phyloP scores from a whole-genome alignment of 139 green algal genomes.

The Yamagishiella unicocca region DNA sequence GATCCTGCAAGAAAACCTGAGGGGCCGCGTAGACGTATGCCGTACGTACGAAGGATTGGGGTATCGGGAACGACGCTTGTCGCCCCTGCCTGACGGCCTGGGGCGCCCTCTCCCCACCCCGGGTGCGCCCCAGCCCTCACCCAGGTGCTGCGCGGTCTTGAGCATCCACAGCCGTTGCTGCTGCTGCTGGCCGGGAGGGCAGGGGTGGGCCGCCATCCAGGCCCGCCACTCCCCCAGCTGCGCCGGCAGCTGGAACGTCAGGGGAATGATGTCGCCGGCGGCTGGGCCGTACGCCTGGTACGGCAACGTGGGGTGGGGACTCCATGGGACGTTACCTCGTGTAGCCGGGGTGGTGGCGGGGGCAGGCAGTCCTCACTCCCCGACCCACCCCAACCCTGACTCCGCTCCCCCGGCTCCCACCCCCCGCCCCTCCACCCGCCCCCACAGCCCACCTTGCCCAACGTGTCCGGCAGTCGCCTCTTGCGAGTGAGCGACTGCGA shows the following conservation, averaged over 20 bases:
- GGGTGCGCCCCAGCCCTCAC: slow-evolving; percentile 18
- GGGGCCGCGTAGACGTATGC: too few relatives aligned
- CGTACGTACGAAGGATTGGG: too few relatives aligned
- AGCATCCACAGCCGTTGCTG: slow-evolving; percentile 64
- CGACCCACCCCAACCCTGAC: too few relatives aligned
- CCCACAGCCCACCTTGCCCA: background rate
- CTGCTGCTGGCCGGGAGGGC: background rate
- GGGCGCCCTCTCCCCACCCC: too few relatives aligned
- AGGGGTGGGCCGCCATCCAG: slow-evolving; percentile 40
- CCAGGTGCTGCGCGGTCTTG: slow-evolving; percentile 71
- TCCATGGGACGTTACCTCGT: too few relatives aligned
- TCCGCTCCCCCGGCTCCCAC: too few relatives aligned
- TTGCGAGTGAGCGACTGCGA: slow-evolving; percentile 59
- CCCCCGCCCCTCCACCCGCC: background rate
- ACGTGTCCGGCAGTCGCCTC: slow-evolving; percentile 40
- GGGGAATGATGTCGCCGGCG: slow-evolving; percentile 44
- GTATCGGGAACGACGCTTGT: too few relatives aligned
- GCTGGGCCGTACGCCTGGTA: slow-evolving; percentile 57
- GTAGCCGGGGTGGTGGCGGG: too few relatives aligned
- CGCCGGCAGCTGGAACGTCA: slow-evolving; percentile 58
- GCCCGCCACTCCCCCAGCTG: slow-evolving; percentile 38
- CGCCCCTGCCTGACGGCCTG: too few relatives aligned
- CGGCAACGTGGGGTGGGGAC: too few relatives aligned
- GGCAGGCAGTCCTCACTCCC: too few relatives aligned
- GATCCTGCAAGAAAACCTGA: too few relatives aligned